Base-by-base conservation (phyloP, 2,329 filamentous ascomycete species). In the Penicillium sp. region DNA sequence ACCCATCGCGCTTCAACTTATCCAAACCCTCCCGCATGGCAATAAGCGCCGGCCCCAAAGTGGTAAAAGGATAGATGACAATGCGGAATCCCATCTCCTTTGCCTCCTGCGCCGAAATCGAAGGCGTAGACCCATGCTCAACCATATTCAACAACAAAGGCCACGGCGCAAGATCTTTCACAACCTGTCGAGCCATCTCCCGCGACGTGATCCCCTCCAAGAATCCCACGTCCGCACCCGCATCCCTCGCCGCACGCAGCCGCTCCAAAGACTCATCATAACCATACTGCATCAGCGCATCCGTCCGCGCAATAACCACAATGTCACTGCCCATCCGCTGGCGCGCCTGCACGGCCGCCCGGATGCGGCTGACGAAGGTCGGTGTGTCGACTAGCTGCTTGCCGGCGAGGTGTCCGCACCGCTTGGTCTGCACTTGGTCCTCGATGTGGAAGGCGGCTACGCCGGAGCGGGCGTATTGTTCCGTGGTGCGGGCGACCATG, bases 401-500 rank as follows among this genome's bases (percentile, higher is more conserved):
- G 31, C 70, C 70, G 2, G 59, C 64, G 0, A 73, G 64, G 44
- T 73, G 70, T 2, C 71, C 70, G 49, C 71, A 73, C 14, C 70
- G 65, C 49, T 74, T 73, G 13, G 66, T 71, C 52, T 71, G 69
- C 7, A 80, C 73, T 60, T 82, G 77, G 62, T 82, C 80, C 63
- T 82, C 79, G 55, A 82, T 74, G 60, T 82, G 80, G 37, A 81
- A 71, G 9, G 71, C 79, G 1, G 80, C 79, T 2, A 82, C 75
- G 19, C 79, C 79, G 3, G 77, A 71, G 39, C 75, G 73, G 19
- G 75, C 73, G 63, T 80, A 80, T 41, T 75, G 68, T 19, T 72
- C 68, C 4, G 77, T 74, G 4, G 77, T 78, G 13, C 76, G 72
- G 11, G 74, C 72, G 29, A 78, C 70, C 70, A 73, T 73, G 39